Evolutionary conservation across 352 stramenopile species (phyloP).

Genomic region (Pythium aquatile): DNA sequence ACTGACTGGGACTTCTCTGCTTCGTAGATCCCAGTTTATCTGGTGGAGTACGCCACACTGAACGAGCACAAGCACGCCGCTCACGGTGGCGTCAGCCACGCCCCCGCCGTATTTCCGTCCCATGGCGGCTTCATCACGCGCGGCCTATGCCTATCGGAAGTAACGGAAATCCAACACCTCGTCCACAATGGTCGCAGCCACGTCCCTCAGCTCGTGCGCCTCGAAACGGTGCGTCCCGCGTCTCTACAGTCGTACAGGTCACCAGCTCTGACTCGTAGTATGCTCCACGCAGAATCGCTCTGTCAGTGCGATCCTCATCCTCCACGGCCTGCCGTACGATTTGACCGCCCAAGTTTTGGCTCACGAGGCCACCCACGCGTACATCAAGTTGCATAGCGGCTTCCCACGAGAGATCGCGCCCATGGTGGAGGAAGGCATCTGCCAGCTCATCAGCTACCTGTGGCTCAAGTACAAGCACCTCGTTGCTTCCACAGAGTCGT

Average conservation of each 20-base stretch:
- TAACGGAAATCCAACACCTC: conserved; percentile 55
- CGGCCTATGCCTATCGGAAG: conserved; percentile 54
- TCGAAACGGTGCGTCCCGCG: conserved; percentile 41
- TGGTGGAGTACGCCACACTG: conserved; percentile 55
- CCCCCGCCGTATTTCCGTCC: conserved; percentile 29
- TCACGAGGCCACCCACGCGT: conserved; percentile 77
- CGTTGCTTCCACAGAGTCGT: conserved; percentile 38
- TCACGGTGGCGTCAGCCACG: conserved; percentile 20
- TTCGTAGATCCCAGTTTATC: conserved; percentile 56
- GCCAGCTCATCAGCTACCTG: conserved; percentile 75
- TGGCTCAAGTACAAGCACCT: conserved; percentile 75
- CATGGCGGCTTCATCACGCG: conserved; percentile 37
- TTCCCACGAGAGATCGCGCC: conserved; percentile 40
- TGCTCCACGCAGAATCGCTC: conserved; percentile 42
- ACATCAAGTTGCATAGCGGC: conserved; percentile 67
- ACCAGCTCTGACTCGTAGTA: background rate
- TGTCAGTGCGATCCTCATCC: conserved; percentile 68
- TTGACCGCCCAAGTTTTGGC: conserved; percentile 65
- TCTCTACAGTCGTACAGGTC: background rate
- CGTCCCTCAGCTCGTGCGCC: conserved; percentile 40
- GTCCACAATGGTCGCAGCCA: conserved; percentile 35
- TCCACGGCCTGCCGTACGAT: conserved; percentile 74
- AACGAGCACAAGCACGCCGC: conserved; percentile 45
- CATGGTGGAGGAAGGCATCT: conserved; percentile 65
- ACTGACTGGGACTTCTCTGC: background rate